Conservation (phyloP, 2,329 filamentous ascomycete species). For the Monosporascus sp. region DNA sequence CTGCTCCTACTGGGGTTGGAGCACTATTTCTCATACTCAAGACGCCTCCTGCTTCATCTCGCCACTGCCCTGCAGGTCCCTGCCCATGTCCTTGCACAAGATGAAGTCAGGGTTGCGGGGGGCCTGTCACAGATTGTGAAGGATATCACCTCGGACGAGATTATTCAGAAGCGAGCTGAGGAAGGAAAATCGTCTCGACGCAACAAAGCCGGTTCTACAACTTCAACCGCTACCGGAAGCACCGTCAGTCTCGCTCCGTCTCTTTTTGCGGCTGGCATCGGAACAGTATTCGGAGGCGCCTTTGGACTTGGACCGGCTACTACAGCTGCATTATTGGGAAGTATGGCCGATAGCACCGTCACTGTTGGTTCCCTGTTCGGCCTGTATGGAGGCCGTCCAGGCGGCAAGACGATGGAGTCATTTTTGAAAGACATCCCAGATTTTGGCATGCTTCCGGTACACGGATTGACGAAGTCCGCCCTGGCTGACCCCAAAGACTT, state of each 20-base stretch:
- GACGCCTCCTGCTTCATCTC: constrained; percentile 64
- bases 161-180: constrained; percentile 57
- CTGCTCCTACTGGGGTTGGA: constrained; percentile 71
- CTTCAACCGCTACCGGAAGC: constrained; percentile 27
- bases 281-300: constrained; percentile 67
- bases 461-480: constrained; percentile 39
- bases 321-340: constrained; percentile 73
- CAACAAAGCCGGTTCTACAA: constrained; percentile 68
- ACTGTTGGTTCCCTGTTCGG: constrained; percentile 84
- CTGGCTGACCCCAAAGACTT: constrained; percentile 46
- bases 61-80: constrained; percentile 67
- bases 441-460: constrained; percentile 77
- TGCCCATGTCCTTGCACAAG: constrained; percentile 56
- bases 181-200: constrained; percentile 60
- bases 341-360: constrained; percentile 72
- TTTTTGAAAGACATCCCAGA: constrained; percentile 83
- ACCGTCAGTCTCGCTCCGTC: constrained; percentile 64
- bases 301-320: constrained; percentile 67
- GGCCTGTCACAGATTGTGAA: constrained; percentile 72
- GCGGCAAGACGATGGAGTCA: constrained; percentile 80
- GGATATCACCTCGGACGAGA: constrained; percentile 61
- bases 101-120: constrained; percentile 71
- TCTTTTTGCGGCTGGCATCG: constrained; percentile 72
- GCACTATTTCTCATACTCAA: constrained; percentile 69
- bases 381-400: constrained; percentile 81